Percentiles rank a stretch among this genome's conserved stretches.
phyloP scores from a whole-genome alignment of 345 rosid species.

The Gossypium rotundifolium region DNA sequence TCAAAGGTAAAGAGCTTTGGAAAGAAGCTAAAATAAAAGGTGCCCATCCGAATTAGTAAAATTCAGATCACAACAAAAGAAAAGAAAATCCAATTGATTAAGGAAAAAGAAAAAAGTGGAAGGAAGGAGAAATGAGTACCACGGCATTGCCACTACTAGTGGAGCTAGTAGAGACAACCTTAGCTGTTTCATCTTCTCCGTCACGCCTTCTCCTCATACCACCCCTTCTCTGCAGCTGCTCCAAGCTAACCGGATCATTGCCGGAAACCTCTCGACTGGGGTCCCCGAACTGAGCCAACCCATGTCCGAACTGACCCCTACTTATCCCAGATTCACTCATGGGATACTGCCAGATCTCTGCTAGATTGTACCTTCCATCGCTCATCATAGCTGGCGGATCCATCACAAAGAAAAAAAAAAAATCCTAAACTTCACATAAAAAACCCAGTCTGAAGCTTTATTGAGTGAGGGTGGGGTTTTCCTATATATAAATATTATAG shows the following conservation, averaged over 20 bases:
- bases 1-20: background rate
- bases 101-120: background rate
- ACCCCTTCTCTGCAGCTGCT: constrained; percentile 10
- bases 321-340: constrained; percentile 27
- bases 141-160: constrained; percentile 36
- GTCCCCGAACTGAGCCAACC: constrained; percentile 29
- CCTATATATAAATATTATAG: background rate
- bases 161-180: constrained; percentile 31
- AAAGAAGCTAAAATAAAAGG: background rate
- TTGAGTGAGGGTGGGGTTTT: background rate
- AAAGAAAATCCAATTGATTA: constrained; percentile 4
- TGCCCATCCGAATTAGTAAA: background rate
- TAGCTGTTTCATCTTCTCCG: constrained; percentile 40
- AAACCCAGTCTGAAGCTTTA: background rate
- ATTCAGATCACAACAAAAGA: background rate
- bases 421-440: background rate
- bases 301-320: constrained; percentile 28
- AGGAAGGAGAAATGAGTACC: constrained; percentile 22
- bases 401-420: constrained; percentile 29
- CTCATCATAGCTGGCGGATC: constrained; percentile 68
- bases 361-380: constrained; percentile 42
- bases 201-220: constrained; percentile 50
- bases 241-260: constrained; percentile 37
- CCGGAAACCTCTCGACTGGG: constrained; percentile 26
- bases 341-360: constrained; percentile 84